These are phyloP conservation scores for Clonostachys rhizophaga DNA, from an alignment of 2,329 filamentous ascomycete species.

Conservation along the genomic window DNA sequence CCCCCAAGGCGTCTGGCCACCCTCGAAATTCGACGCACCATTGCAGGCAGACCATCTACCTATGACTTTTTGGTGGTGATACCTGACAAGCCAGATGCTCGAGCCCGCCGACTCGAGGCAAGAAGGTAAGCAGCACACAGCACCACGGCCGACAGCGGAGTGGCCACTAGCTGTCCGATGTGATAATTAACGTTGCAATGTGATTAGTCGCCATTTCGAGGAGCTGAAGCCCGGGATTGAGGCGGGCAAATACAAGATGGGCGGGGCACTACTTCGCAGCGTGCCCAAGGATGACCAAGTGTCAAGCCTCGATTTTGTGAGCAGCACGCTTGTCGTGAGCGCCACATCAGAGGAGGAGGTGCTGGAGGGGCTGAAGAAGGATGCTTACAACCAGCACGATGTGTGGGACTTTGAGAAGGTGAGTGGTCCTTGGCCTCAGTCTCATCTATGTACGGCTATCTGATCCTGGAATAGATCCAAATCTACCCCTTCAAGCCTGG, in stretches of 20 bases:
- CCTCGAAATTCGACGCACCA: too few species aligned
- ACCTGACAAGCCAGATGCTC: slow-evolving; percentile 58
- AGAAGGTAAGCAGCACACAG: slow-evolving; percentile 39
- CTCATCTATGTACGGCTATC: not conserved
- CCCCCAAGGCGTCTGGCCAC: too few species aligned
- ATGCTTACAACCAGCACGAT: slow-evolving; percentile 66
- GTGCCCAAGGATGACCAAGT: slow-evolving; percentile 58
- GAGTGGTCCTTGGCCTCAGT: slow-evolving; percentile 6
- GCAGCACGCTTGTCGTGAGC: slow-evolving; percentile 64
- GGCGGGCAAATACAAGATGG: slow-evolving; percentile 56
- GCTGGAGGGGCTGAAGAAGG: slow-evolving; percentile 58
- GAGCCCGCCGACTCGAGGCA: slow-evolving; percentile 58
- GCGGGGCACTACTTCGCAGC: slow-evolving; percentile 63
- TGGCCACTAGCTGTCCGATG: not conserved
- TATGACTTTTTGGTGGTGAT: slow-evolving; percentile 66
- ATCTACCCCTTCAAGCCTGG: slow-evolving; percentile 45
- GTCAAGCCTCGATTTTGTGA: slow-evolving; percentile 63
- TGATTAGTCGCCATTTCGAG: slow-evolving; percentile 44
- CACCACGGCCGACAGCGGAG: slow-evolving; percentile 5
- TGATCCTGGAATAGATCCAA: slow-evolving; percentile 29
- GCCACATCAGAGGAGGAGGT: slow-evolving; percentile 69
- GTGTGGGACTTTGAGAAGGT: slow-evolving; percentile 80
- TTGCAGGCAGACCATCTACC: too few species aligned
- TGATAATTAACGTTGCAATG: not conserved
- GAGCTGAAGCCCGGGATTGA: slow-evolving; percentile 47